These are phyloP conservation scores for Dichomitus squalens DNA, from an alignment of 1,284 basidiomycete genomes.

Conservation along the genomic window DNA sequence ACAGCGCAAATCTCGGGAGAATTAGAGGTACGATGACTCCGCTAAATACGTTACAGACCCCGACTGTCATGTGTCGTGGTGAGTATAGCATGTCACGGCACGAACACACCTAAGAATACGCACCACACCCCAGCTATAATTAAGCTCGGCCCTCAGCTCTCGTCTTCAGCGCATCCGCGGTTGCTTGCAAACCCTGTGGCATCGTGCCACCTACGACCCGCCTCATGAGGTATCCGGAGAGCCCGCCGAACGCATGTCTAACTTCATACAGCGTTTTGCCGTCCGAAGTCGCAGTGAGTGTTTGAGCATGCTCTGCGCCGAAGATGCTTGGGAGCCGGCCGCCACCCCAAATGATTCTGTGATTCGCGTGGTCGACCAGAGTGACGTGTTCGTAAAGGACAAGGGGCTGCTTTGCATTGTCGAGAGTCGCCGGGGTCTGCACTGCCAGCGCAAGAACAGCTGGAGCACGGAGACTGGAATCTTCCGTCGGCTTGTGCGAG, in stretches of 20 bases:
- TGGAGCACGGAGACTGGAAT: not conserved
- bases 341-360: conserved; percentile 1
- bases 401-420: not conserved
- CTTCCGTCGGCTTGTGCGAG: not conserved
- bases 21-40: not conserved
- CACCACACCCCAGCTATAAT: not conserved
- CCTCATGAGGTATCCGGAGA: conserved; percentile 53
- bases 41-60: not conserved
- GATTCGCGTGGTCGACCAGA: not conserved
- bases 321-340: conserved; percentile 2
- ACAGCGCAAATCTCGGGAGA: not conserved
- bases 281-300: not conserved
- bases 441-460: not conserved
- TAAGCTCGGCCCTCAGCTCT: conserved; percentile 40
- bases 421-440: not conserved
- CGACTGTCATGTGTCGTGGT: not conserved
- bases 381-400: not conserved
- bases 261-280: conserved; percentile 48
- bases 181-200: conserved; percentile 46
- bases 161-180: conserved; percentile 57
- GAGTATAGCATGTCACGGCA: not conserved
- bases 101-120: not conserved
- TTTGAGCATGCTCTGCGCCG: not conserved
- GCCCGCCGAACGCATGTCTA: conserved; percentile 59
- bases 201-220: conserved; percentile 48